Evolutionary conservation across 306 rosid genomes (phyloP).

Genomic region (Quercus rubra): DNA sequence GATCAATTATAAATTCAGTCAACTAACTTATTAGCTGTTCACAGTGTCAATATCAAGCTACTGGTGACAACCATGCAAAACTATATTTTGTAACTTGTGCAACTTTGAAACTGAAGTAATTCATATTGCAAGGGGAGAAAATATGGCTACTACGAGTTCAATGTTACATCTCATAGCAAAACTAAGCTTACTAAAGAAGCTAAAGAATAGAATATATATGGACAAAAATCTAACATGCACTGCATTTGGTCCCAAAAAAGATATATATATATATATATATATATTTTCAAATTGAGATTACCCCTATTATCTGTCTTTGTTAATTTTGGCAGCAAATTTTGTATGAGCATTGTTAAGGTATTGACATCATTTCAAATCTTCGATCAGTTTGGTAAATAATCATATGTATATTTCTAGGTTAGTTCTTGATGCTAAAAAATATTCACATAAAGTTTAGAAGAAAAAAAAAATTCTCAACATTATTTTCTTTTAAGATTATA

Average conservation of each 20-base stretch:
- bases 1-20: background rate
- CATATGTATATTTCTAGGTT: no score
- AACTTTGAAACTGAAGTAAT: background rate
- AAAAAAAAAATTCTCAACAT: no score
- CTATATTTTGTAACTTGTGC: background rate
- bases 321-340: no score
- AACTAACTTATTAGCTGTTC: background rate
- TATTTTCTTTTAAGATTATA: no score
- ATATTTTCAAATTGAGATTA: no score
- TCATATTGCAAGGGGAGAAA: background rate
- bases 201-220: background rate
- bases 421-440: no score
- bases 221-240: slow-evolving; percentile 5
- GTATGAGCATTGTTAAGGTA: no score
- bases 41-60: background rate
- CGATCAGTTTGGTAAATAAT: no score
- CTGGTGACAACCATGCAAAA: background rate
- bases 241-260: slow-evolving; percentile 14
- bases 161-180: background rate
- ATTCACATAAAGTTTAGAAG: no score
- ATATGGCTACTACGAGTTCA: background rate
- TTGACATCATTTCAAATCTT: no score
- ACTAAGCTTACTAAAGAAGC: background rate
- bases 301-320: no score
- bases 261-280: no score